Conservation (phyloP, 345 rosid genomes). For the Aquilaria yunnanensis region DNA sequence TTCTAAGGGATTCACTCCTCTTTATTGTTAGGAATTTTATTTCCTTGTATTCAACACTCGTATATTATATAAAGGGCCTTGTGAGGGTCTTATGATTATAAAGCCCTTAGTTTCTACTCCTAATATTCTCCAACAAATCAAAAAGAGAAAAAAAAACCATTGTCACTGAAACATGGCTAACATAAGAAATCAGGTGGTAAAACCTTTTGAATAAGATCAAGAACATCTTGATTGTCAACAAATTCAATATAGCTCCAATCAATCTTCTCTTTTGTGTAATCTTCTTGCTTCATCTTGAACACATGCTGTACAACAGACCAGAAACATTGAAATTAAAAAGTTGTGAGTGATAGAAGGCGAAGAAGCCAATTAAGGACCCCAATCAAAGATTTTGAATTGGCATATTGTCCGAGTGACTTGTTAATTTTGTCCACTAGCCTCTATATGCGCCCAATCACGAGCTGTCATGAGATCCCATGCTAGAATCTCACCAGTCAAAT, state of each 20-base stretch:
- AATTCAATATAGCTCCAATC: constrained; percentile 97
- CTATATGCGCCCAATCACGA: constrained; percentile 19
- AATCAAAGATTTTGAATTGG: constrained; percentile 69
- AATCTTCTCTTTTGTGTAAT: constrained; percentile 89
- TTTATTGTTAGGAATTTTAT: too few relatives aligned
- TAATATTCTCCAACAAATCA: too few relatives aligned
- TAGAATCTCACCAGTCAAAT: constrained; percentile 70
- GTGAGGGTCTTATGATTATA: too few relatives aligned
- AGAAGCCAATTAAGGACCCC: constrained; percentile 88
- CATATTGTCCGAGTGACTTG: constrained; percentile 87
- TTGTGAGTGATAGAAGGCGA: constrained; percentile 6
- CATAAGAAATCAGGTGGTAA: constrained; percentile 2
- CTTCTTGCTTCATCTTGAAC: constrained; percentile 98
- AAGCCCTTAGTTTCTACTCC: too few relatives aligned
- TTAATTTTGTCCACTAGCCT: constrained; percentile 91
- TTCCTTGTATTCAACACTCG: too few relatives aligned
- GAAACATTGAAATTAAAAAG: constrained; percentile 10
- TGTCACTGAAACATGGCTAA: background rate
- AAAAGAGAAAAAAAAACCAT: too few relatives aligned
- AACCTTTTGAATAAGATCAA: constrained; percentile 96
- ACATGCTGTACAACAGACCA: constrained; percentile 60
- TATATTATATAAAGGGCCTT: too few relatives aligned
- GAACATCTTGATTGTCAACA: constrained; percentile 94
- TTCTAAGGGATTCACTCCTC: too few relatives aligned
- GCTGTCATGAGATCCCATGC: background rate